These are phyloP conservation scores for Eucommia ulmoides DNA, from an alignment of 257 asterid genomes.

Conservation along the genomic window DNA sequence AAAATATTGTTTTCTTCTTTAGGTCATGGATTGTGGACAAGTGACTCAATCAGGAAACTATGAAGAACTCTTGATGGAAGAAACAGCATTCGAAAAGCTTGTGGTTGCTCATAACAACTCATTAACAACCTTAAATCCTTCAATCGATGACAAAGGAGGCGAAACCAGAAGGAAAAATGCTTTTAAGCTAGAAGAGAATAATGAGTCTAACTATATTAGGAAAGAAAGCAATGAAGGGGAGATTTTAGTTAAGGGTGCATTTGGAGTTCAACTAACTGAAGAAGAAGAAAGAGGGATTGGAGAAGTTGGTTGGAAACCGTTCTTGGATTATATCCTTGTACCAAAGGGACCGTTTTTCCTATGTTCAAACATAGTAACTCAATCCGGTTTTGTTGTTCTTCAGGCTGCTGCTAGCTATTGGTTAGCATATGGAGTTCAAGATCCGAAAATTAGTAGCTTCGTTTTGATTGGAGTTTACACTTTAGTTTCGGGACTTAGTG, in stretches of 20 bases:
- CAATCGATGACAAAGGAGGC: slow-evolving; percentile 10
- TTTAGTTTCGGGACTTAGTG: slow-evolving; percentile 27
- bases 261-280: slow-evolving; percentile 44
- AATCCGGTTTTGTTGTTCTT: slow-evolving; percentile 34
- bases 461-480: slow-evolving; percentile 38
- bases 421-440: slow-evolving; percentile 49
- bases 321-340: slow-evolving; percentile 31
- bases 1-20: slow-evolving; percentile 2
- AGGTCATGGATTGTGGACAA: slow-evolving; percentile 59
- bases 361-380: slow-evolving; percentile 12
- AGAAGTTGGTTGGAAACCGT: slow-evolving; percentile 37
- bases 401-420: slow-evolving; percentile 76
- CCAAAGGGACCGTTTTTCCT: slow-evolving; percentile 32
- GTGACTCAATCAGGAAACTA: slow-evolving; percentile 54
- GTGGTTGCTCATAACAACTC: slow-evolving; percentile 44
- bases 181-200: slow-evolving; percentile 12
- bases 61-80: slow-evolving; percentile 33
- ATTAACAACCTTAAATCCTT: slow-evolving; percentile 25
- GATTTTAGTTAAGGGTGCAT: slow-evolving; percentile 7
- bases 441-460: slow-evolving; percentile 21
- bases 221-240: slow-evolving; percentile 31
- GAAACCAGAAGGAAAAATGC: background rate
- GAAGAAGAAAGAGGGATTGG: slow-evolving; percentile 60
- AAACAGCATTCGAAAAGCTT: slow-evolving; percentile 52
- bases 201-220: slow-evolving; percentile 3